phyloP scores from a whole-genome alignment of 2,329 filamentous ascomycete genomes.

The Clonostachys byssicola region DNA sequence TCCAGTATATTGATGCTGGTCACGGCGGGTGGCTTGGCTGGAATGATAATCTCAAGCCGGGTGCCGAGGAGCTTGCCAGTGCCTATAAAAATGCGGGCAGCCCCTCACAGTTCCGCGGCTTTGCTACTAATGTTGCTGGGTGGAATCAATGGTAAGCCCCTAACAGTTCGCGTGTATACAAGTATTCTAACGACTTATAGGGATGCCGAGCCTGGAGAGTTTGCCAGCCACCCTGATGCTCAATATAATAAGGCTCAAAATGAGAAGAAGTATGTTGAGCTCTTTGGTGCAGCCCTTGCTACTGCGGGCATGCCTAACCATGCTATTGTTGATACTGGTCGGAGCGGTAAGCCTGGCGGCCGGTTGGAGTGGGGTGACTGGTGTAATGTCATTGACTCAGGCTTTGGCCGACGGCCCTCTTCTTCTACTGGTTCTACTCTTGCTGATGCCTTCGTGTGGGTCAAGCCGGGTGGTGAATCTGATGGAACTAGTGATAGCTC shows the following conservation, averaged over 20 bases:
- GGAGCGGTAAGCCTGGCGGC: conserved; percentile 33
- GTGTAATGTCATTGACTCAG: conserved; percentile 58
- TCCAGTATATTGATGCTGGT: conserved; percentile 61
- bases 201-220: conserved; percentile 28
- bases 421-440: conserved; percentile 50
- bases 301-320: conserved; percentile 32
- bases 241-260: conserved; percentile 35
- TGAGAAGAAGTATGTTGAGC: conserved; percentile 35
- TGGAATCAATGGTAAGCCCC: conserved; percentile 28
- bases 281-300: conserved; percentile 13
- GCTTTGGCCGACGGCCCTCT: conserved; percentile 55
- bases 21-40: conserved; percentile 64
- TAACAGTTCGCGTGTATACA: not conserved
- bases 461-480: conserved; percentile 59
- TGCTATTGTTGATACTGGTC: conserved; percentile 35
- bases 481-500: conserved; percentile 24
- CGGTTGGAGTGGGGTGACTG: conserved; percentile 45
- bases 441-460: conserved; percentile 62
- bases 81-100: conserved; percentile 28
- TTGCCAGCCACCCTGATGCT: conserved; percentile 32
- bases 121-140: conserved; percentile 32
- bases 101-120: conserved; percentile 29
- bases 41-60: conserved; percentile 49
- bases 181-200: not conserved
- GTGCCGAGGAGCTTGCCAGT: conserved; percentile 30